Percentiles rank a stretch among this genome's conserved stretches.
These are phyloP conservation scores for Dothideomycetes sp. DNA, from an alignment of 2,329 filamentous ascomycete species.

Conservation along the genomic window DNA sequence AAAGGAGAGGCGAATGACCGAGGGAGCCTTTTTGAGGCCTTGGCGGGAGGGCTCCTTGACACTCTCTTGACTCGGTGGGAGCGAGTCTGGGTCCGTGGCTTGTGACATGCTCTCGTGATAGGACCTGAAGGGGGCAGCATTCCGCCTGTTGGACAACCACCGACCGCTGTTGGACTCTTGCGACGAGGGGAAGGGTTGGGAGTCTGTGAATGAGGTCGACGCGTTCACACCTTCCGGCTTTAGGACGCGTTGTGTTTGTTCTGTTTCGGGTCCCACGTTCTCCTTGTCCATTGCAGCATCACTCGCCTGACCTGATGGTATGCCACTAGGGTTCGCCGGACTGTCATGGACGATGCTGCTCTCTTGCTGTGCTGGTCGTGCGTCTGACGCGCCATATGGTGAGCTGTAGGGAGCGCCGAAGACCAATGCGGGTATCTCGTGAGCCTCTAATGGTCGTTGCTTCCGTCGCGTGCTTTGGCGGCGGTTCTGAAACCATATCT, in stretches of 20 bases:
- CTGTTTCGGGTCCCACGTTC: too few relatives aligned
- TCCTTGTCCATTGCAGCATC: too few relatives aligned
- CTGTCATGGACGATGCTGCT: not conserved
- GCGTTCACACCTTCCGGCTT: not conserved
- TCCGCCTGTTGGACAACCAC: conserved; percentile 36
- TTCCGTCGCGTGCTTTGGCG: conserved; percentile 87
- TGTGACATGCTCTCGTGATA: conserved; percentile 16
- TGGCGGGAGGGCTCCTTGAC: conserved; percentile 1
- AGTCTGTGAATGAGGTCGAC: conserved; percentile 3
- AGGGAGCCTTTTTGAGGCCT: conserved; percentile 22
- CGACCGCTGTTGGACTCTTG: conserved; percentile 6
- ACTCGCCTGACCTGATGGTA: too few relatives aligned
- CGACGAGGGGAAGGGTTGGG: conserved; percentile 6
- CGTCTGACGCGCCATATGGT: not conserved
- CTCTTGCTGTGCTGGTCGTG: not conserved
- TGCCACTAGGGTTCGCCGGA: too few relatives aligned
- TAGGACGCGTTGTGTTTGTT: too few relatives aligned
- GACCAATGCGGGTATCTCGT: conserved; percentile 48
- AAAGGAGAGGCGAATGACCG: conserved; percentile 64
- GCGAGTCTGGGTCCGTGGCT: not conserved
- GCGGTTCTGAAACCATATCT: conserved; percentile 98
- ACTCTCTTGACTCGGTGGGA: not conserved
- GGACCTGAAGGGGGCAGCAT: conserved; percentile 27
- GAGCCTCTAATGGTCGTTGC: conserved; percentile 67
- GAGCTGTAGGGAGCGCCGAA: not conserved